Evolutionary conservation across 192 early-diverging fungal species (phyloP).

Genomic region (Umbelopsis ramanniana): DNA sequence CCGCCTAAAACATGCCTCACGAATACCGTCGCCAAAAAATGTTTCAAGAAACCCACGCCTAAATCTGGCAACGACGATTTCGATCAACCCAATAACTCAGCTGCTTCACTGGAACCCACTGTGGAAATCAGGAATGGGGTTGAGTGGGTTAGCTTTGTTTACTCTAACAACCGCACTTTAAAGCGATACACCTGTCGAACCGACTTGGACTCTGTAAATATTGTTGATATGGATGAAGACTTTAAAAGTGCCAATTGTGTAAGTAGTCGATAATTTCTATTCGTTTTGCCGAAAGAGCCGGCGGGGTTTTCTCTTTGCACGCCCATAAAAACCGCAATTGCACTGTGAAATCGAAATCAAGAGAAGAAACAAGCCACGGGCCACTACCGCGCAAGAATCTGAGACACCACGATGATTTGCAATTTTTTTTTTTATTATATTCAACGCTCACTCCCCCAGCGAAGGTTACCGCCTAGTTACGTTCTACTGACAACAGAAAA

Average conservation of each 20-base stretch:
- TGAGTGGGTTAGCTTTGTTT: constrained; percentile 71
- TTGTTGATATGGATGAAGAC: constrained; percentile 50
- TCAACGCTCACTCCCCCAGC: too few relatives aligned
- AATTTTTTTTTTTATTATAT: too few relatives aligned
- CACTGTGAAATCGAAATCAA: too few relatives aligned
- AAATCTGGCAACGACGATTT: constrained; percentile 14
- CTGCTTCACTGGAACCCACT: constrained; percentile 33
- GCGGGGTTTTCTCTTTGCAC: too few relatives aligned
- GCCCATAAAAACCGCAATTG: too few relatives aligned
- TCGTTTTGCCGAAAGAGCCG: too few relatives aligned
- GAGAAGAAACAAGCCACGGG: too few relatives aligned
- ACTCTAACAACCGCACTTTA: constrained; percentile 68
- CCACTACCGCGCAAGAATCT: too few relatives aligned
- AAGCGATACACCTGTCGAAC: constrained; percentile 69
- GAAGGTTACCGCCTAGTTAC: too few relatives aligned
- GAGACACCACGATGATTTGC: too few relatives aligned
- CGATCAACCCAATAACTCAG: constrained; percentile 17
- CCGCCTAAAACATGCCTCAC: not conserved
- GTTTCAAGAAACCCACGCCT: constrained; percentile 19
- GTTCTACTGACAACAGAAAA: too few relatives aligned
- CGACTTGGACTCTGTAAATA: constrained; percentile 66
- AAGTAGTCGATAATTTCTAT: constrained; percentile 22
- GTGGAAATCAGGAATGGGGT: constrained; percentile 52
- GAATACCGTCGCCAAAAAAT: not conserved
- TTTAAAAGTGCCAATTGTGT: constrained; percentile 81